Base-by-base conservation (phyloP, 225 moss, liverwort and hornwort genomes). In the Bryum argenteum region DNA sequence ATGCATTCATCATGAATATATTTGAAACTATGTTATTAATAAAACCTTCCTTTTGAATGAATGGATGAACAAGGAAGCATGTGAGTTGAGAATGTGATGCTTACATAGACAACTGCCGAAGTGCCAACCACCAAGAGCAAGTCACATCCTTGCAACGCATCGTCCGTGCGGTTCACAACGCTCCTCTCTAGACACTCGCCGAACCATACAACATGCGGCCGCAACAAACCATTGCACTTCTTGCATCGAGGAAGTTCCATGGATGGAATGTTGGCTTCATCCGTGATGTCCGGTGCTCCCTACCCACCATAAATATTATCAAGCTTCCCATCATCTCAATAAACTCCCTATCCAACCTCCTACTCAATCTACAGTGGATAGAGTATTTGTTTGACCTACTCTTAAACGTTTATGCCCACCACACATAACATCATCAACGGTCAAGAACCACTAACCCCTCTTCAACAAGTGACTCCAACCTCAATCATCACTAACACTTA, bases 121-220 rank as follows among this genome's bases (percentile, higher is more conserved):
- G 96, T 96, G 53, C 96, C 96, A 41, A 91, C 82, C 8, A 96
- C 93, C 67, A 96, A 70, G 71, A 93, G 86, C 63, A 96, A 79
- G 75, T 93, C 90, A 71, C 93, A 96, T 51, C 57, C 70, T 55
- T 82, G 70, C 48, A 96, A 83, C 10, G 96, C 93, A 69, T 72
- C 74, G 58, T 91, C 65, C 41, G 84, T 83, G 19, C 67, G 82
- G 7, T 76, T 65, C 74, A 90, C 61, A 28, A 80, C 80, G 15
- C 73, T 44, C 43, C 58, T 56, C 47, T 82, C 80, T 19, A 96
- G 82, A 59, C 61, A 75, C 75, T 93, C 96, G 58, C 93, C 90
- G 76, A 96, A 96, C 96, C 96, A 96, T 64, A 96, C 91, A 23
- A 96, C 93, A 78, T 93, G 87, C 17, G 93, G 93, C 53, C 96